Evolutionary conservation across 2,329 filamentous ascomycete genomes (phyloP).

Genomic region (Leptographium procerum): DNA sequence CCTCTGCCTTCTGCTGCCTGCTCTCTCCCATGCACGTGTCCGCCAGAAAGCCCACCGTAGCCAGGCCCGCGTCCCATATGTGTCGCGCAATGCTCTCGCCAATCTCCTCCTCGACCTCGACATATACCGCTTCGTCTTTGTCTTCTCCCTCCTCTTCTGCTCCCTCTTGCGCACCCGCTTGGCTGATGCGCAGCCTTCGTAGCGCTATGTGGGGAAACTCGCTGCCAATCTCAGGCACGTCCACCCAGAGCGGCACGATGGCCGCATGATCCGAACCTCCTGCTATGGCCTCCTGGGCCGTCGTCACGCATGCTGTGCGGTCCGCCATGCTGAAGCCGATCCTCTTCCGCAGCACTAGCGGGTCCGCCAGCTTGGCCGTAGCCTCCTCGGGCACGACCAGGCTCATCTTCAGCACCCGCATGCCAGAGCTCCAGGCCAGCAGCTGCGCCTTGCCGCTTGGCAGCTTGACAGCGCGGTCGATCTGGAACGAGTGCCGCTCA

Average conservation of each 20-base stretch:
- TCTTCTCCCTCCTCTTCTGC: background rate
- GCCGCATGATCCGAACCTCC: conserved; percentile 21
- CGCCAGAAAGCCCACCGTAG: conserved; percentile 28
- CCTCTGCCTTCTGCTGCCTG: background rate
- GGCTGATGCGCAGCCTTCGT: conserved; percentile 19
- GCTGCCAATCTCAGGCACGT: conserved; percentile 13
- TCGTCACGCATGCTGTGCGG: conserved; percentile 9
- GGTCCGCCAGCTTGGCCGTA: background rate
- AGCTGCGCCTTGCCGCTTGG: background rate
- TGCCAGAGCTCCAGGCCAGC: conserved; percentile 19
- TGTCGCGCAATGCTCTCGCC: conserved; percentile 50
- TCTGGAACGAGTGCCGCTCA: conserved; percentile 1
- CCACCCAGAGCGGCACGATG: conserved; percentile 33
- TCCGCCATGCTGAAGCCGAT: conserved; percentile 7
- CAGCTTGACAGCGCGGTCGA: background rate
- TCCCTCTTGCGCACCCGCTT: too few relatives aligned
- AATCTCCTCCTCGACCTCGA: conserved; percentile 43
- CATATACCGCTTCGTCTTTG: conserved; percentile 9
- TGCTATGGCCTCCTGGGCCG: conserved; percentile 14
- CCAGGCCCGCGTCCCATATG: conserved; percentile 46
- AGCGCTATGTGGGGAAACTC: conserved; percentile 16
- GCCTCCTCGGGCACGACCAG: conserved; percentile 14
- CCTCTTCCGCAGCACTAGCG: background rate
- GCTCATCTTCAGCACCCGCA: conserved; percentile 25
- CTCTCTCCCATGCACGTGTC: conserved; percentile 11